These are phyloP conservation scores for Pharus latifolius DNA, from an alignment of 176 grass and related monocot genomes.

Conservation along the genomic window DNA sequence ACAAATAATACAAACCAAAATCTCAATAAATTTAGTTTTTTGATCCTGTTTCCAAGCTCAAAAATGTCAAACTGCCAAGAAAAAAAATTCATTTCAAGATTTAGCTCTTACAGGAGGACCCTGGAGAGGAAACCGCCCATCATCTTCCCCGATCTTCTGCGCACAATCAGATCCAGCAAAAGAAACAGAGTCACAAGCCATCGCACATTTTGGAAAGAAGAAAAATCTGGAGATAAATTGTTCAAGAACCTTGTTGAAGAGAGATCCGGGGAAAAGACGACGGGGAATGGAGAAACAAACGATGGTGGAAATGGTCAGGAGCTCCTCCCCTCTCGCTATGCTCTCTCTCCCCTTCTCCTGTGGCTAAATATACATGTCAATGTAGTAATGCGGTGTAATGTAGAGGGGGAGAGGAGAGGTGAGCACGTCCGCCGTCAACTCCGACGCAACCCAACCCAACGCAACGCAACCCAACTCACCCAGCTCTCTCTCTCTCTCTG, in stretches of 20 bases:
- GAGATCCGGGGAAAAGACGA: constrained; percentile 24
- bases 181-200: constrained; percentile 13
- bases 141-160: constrained; percentile 35
- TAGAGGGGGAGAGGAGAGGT: constrained; percentile 12
- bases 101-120: constrained; percentile 60
- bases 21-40: too few species aligned
- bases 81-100: constrained; percentile 15
- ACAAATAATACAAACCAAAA: too few species aligned
- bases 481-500: not conserved
- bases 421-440: constrained; percentile 49
- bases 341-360: not conserved
- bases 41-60: not conserved
- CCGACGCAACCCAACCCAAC: not conserved
- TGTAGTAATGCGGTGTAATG: constrained; percentile 34
- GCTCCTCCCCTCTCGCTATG: not conserved
- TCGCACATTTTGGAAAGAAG: constrained; percentile 5
- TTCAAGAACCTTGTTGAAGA: not conserved
- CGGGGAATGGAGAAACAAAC: not conserved
- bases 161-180: constrained; percentile 32
- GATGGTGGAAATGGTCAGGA: constrained; percentile 12
- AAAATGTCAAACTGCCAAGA: not conserved
- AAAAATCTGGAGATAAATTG: not conserved
- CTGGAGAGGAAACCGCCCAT: constrained; percentile 81
- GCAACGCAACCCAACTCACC: constrained; percentile 1
- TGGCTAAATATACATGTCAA: constrained; percentile 29